A percentile compares a stretch with the other conserved stretches of the same genome.
Evolutionary conservation across 2,329 filamentous ascomycete genomes (phyloP).

Genomic region (Ophiocordyceps camponoti-floridani): DNA sequence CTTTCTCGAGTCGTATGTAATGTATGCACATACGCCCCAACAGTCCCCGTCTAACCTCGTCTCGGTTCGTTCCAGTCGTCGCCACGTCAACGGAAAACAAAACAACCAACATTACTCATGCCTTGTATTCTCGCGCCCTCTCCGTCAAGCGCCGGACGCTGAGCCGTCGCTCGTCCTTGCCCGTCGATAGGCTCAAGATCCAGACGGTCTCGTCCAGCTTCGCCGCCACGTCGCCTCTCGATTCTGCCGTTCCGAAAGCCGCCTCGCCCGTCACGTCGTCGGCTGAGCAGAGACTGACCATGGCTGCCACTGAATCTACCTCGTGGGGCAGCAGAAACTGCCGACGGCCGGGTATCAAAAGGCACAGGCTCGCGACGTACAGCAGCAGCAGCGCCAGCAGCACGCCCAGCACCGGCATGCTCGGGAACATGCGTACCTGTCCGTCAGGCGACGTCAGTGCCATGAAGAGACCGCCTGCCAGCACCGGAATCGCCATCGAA

Average conservation of each 20-base stretch:
- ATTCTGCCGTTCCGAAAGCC: conserved; percentile 50
- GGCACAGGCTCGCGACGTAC: conserved; percentile 45
- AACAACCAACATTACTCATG: conserved; percentile 2
- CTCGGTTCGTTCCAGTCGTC: conserved; percentile 1
- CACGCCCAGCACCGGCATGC: conserved; percentile 54
- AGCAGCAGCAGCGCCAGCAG: conserved; percentile 55
- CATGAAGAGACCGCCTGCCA: conserved; percentile 57
- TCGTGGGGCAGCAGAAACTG: conserved; percentile 54
- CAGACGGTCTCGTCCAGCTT: conserved; percentile 44
- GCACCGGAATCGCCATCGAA: conserved; percentile 44
- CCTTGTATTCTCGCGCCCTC: conserved; percentile 13
- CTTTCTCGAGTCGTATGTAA: too few species aligned
- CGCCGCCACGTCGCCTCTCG: conserved; percentile 50
- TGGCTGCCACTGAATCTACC: conserved; percentile 54
- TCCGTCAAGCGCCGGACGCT: conserved; percentile 30
- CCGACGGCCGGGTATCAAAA: conserved; percentile 41
- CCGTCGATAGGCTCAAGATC: conserved; percentile 25
- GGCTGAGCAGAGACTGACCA: conserved; percentile 60
- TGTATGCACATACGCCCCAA: background rate
- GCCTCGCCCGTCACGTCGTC: conserved; percentile 55
- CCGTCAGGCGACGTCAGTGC: conserved; percentile 39
- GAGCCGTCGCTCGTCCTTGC: conserved; percentile 22
- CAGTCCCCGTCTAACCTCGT: background rate
- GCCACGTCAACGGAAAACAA: conserved; percentile 1
- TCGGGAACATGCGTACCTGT: conserved; percentile 49